Evolutionary conservation across 345 rosid genomes (phyloP).

Genomic region (Aquilaria yunnanensis): DNA sequence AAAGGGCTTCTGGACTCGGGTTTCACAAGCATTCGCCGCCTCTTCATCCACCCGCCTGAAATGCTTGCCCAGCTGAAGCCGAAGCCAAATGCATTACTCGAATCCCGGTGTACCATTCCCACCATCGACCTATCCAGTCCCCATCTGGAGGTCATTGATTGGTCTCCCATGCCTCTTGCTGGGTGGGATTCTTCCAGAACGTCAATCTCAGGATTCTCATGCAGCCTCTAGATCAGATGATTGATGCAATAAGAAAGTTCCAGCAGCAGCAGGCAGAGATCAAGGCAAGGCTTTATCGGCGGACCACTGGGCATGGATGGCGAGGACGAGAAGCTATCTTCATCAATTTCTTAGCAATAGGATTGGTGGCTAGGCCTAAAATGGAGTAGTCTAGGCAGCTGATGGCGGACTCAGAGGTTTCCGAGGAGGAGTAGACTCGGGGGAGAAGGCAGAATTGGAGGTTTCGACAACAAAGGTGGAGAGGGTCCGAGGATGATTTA

Average conservation of each 20-base stretch:
- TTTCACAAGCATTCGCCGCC: slow-evolving; percentile 33
- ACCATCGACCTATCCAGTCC: slow-evolving; percentile 33
- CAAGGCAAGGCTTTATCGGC: slow-evolving; percentile 30
- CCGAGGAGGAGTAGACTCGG: no score
- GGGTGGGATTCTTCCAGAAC: slow-evolving; percentile 45
- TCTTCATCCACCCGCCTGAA: slow-evolving; percentile 40
- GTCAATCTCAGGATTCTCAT: slow-evolving; percentile 38
- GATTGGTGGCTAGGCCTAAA: no score
- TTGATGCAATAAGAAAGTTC: slow-evolving; percentile 25
- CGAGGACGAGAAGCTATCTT: no score
- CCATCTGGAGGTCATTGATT: slow-evolving; percentile 25
- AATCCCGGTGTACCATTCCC: slow-evolving; percentile 21
- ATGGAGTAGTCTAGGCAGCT: no score
- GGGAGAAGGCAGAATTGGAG: no score
- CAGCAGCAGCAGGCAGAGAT: slow-evolving; percentile 33
- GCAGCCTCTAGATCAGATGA: slow-evolving; percentile 26
- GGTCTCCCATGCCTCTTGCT: slow-evolving; percentile 24
- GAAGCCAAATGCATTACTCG: neutral
- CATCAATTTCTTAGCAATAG: no score
- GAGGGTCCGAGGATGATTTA: no score
- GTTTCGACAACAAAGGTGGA: no score
- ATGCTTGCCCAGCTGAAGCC: slow-evolving; percentile 23
- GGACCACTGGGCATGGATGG: slow-evolving; percentile 2
- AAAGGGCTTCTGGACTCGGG: slow-evolving; percentile 47
- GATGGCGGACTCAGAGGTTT: no score